phyloP scores from a whole-genome alignment of 169 alveolate species.

The Plasmodium vivax region DNA sequence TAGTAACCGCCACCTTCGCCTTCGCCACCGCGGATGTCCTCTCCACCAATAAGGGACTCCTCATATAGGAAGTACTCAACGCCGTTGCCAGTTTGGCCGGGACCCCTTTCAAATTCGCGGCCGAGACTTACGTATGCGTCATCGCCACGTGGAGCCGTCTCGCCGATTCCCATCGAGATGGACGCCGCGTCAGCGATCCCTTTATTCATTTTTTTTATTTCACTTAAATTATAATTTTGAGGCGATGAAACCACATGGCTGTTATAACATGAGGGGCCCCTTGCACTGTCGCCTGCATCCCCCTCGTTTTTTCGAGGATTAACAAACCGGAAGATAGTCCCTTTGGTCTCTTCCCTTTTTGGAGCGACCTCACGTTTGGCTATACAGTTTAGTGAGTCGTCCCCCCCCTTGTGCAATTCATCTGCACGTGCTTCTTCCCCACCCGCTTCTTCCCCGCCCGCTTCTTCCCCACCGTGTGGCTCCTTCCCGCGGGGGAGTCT shows the following conservation, averaged over 20 bases:
- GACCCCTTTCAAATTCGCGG: neutral
- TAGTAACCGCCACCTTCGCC: neutral
- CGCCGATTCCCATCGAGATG: neutral
- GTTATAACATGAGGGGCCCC: neutral
- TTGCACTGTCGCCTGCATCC: neutral
- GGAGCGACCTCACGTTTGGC: neutral
- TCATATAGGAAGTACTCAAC: neutral
- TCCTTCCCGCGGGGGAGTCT: neutral
- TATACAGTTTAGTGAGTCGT: neutral
- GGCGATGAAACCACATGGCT: neutral
- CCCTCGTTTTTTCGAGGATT: neutral
- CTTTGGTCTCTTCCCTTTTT: neutral
- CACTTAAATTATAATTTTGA: neutral
- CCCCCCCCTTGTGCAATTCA: neutral
- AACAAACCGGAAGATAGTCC: neutral
- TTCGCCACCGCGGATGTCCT: neutral
- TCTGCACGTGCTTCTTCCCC: neutral
- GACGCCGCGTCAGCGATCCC: neutral
- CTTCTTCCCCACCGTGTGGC: neutral
- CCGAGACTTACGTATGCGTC: neutral
- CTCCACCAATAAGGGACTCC: neutral
- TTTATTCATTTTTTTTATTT: neutral
- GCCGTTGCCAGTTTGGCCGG: neutral
- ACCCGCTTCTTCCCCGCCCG: too few relatives aligned
- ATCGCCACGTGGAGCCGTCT: neutral